Conservation (phyloP, 345 rosid genomes). For the Isatis tinctoria region DNA sequence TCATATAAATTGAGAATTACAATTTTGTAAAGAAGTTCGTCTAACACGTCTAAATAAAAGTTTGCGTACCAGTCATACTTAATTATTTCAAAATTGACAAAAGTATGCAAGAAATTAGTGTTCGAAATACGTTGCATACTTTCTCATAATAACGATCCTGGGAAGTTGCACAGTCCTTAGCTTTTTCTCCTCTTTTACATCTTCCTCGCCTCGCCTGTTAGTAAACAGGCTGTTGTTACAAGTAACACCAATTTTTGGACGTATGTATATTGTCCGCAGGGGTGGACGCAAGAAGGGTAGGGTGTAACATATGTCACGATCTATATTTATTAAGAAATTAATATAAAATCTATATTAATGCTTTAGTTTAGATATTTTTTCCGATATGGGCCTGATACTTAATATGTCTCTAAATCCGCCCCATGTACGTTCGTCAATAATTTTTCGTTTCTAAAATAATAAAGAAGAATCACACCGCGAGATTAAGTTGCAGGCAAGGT, state of each 20-base stretch:
- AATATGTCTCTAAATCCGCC: too few relatives aligned
- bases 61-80: neutral
- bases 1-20: neutral
- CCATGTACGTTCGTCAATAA: too few relatives aligned
- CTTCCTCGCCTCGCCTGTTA: neutral
- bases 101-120: neutral
- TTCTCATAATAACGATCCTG: neutral
- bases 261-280: neutral
- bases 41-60: neutral
- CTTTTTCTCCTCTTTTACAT: neutral
- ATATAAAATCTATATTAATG: too few relatives aligned
- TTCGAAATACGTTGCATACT: neutral
- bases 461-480: neutral
- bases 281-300: too few relatives aligned
- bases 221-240: too few relatives aligned
- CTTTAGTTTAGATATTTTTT: too few relatives aligned
- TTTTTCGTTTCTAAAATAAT: neutral
- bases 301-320: too few relatives aligned
- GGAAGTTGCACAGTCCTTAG: neutral
- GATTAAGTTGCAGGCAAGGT: neutral
- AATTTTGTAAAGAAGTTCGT: neutral
- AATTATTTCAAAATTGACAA: neutral
- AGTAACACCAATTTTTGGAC: conserved; percentile 18
- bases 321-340: too few relatives aligned
- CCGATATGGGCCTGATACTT: too few relatives aligned